phyloP scores from a whole-genome alignment of 345 rosid genomes.

The Bruguiera gymnorhiza region DNA sequence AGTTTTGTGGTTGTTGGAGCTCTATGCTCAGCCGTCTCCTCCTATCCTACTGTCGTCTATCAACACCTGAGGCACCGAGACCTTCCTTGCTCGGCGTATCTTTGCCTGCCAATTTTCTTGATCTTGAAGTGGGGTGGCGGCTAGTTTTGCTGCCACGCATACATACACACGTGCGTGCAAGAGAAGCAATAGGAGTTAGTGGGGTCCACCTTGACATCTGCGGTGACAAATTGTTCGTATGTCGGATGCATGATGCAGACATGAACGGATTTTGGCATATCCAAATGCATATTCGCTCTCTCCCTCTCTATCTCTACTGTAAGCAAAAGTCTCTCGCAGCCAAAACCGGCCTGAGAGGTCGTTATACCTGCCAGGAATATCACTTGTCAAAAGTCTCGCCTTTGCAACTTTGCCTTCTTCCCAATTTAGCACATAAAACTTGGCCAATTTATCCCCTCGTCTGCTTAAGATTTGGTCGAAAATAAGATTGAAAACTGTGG shows the following conservation, averaged over 20 bases:
- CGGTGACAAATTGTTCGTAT: neutral
- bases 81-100: neutral
- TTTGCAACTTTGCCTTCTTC: too few relatives aligned
- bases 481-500: too few relatives aligned
- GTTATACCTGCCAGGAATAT: neutral
- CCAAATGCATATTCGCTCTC: slow-evolving; percentile 1
- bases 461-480: too few relatives aligned
- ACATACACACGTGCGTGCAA: too few relatives aligned
- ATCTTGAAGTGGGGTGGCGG: too few relatives aligned
- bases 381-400: too few relatives aligned
- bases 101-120: too few relatives aligned
- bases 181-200: too few relatives aligned
- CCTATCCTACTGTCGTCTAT: slow-evolving; percentile 21
- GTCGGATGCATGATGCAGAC: neutral
- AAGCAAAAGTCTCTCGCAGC: neutral
- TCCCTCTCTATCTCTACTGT: neutral
- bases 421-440: too few relatives aligned
- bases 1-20: slow-evolving; percentile 32
- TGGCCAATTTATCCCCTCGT: too few relatives aligned
- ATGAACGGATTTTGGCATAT: slow-evolving; percentile 9
- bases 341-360: neutral
- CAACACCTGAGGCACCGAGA: neutral
- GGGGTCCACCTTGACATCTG: too few relatives aligned
- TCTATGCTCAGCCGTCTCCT: neutral
- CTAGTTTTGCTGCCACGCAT: too few relatives aligned